A percentile compares a stretch with the other conserved stretches of the same genome.
These are phyloP conservation scores for Trypanosomatidae sp. DNA, from an alignment of 208 protist genomes.

Conservation along the genomic window DNA sequence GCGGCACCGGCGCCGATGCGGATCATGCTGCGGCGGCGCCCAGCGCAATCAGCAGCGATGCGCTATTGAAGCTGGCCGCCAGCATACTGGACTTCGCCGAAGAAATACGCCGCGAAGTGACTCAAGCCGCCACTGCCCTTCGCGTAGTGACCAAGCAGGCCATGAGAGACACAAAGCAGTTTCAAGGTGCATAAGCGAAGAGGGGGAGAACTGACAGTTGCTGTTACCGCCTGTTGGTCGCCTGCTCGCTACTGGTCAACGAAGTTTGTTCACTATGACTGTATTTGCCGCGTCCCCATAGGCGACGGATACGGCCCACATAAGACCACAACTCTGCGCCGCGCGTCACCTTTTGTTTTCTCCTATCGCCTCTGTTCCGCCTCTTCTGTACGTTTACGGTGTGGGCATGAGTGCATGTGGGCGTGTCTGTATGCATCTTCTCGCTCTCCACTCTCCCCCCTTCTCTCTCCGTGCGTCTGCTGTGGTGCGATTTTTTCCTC, in stretches of 20 bases:
- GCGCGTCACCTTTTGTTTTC: background rate
- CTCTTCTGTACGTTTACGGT: background rate
- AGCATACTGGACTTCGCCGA: slow-evolving; percentile 76
- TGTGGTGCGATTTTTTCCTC: too few relatives aligned
- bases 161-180: slow-evolving; percentile 23
- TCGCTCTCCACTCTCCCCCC: background rate
- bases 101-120: slow-evolving; percentile 59
- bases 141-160: slow-evolving; percentile 31
- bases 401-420: background rate
- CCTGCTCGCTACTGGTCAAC: background rate
- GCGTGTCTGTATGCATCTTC: background rate
- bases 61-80: slow-evolving; percentile 58
- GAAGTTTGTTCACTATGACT: too few relatives aligned
- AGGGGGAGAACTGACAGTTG: background rate
- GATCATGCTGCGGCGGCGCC: background rate
- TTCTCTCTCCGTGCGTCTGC: too few relatives aligned
- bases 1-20: background rate
- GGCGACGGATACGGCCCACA: background rate
- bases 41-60: slow-evolving; percentile 5
- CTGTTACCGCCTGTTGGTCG: background rate
- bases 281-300: background rate
- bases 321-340: background rate
- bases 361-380: background rate
- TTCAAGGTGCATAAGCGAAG: background rate
- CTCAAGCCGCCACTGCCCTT: slow-evolving; percentile 39